Evolutionary conservation across 1,139 yeast genomes (phyloP), one percentile per base, ranked within the genome.

Genomic region (Kodamaea sp.): DNA sequence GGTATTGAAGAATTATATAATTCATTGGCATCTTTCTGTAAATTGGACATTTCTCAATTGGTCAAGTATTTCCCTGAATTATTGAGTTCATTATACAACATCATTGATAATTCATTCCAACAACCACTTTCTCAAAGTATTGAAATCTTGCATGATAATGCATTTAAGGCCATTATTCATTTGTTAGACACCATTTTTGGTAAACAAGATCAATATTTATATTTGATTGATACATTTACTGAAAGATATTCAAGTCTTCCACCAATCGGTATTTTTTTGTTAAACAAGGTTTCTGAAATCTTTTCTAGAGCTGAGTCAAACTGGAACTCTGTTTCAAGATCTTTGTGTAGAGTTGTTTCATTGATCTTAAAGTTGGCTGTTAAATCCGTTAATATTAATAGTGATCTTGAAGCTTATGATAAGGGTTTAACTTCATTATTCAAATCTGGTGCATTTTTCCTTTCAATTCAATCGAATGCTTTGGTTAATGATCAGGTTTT

Each of bases 291-390:
- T 52, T 60, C 78, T 1, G 67, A 62, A 22, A 62, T 74, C 29
- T 79, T 79, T 47, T 53, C 65, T 8, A 67, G 70, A 32, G 81
- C 81, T 12, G 71, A 67, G 32, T 60, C 68, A 2, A 75, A 70
- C 41, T 82, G 89, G 89, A 78, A 68, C 53, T 67, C 80, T 25
- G 67, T 76, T 39, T 80, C 86, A 4, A 70, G 87, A 53, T 76
- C 86, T 0, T 62, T 80, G 36, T 81, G 87, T 49, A 72, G 90
- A 42, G 70, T 79, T 12, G 69, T 78, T 27, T 67, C 78, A 7
- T 60, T 79, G 39, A 54, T 82, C 33, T 54, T 82, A 42, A 73
- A 70, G 47, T 57, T 70, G 35, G 62, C 73, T 1, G 57, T 67
- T 26, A 41, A 44, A 27, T 56, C 73, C 1, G 54, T 64, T 46